A percentile compares a stretch with the other conserved stretches of the same genome.
These are phyloP conservation scores for Phoma sp. DNA, from an alignment of 2,329 filamentous ascomycete species.

Conservation along the genomic window DNA sequence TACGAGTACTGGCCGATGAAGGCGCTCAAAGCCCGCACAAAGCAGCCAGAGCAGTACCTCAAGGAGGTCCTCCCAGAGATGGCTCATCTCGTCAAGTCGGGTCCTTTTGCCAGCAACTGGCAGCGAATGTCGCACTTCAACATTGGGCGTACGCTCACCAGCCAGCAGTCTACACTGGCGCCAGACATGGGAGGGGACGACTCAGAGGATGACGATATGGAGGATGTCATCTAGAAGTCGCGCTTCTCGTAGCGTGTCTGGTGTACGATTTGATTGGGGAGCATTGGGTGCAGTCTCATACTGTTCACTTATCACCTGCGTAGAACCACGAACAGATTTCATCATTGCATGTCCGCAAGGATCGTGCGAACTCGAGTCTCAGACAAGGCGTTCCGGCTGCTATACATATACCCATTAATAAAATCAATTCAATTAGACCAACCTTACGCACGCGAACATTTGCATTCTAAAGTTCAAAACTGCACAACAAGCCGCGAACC, in stretches of 20 bases:
- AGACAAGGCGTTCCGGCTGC: neutral
- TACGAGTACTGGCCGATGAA: constrained; percentile 97
- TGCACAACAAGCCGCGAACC: no score
- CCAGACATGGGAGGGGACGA: constrained; percentile 62
- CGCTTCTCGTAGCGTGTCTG: no score
- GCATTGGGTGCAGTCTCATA: no score
- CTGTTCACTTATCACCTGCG: no score
- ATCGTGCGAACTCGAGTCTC: neutral
- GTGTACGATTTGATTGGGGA: no score
- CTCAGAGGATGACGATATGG: constrained; percentile 75
- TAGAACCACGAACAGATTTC: no score
- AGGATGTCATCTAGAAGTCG: constrained; percentile 66
- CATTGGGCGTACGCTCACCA: constrained; percentile 50
- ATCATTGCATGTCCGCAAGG: neutral
- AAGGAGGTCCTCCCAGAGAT: constrained; percentile 84
- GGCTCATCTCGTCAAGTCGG: constrained; percentile 80
- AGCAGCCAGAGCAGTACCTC: constrained; percentile 92
- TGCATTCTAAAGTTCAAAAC: no score
- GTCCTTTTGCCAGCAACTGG: constrained; percentile 85
- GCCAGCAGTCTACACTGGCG: constrained; percentile 39
- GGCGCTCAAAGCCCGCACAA: constrained; percentile 74
- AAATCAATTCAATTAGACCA: neutral
- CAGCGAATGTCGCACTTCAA: constrained; percentile 73
- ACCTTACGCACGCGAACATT: no score
- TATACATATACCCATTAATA: constrained; percentile 15